Conservation (phyloP, 768 basidiomycete genomes). For the Tricholoma saponaceum region DNA sequence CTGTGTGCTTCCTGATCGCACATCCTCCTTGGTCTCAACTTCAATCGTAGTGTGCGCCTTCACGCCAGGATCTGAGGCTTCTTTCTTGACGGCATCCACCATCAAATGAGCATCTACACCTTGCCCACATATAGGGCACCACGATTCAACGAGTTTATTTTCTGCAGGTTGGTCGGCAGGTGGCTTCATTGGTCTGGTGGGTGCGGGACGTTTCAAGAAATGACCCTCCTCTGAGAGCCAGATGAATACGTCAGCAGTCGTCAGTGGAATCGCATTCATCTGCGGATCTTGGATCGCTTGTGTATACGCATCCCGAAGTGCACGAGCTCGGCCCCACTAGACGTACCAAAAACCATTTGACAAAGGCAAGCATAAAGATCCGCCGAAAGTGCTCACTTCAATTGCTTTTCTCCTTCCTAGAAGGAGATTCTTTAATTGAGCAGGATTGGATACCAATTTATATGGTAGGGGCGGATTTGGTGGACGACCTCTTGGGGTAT, state of each 20-base stretch:
- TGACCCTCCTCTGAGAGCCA: conserved; percentile 43
- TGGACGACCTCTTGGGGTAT: conserved; percentile 20
- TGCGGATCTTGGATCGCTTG: conserved; percentile 12
- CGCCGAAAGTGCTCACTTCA: conserved; percentile 29
- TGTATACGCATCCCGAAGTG: conserved; percentile 39
- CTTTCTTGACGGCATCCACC: conserved; percentile 16
- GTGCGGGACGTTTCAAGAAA: conserved; percentile 23
- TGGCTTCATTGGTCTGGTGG: conserved; percentile 1
- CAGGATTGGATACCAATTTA: conserved; percentile 27
- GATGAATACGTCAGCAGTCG: conserved; percentile 39
- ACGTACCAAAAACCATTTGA: neutral
- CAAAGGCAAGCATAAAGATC: neutral
- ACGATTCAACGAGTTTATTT: conserved; percentile 9
- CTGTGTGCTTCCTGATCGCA: neutral
- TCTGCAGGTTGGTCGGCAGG: conserved; percentile 1
- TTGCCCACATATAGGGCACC: conserved; percentile 34
- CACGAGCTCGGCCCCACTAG: conserved; percentile 46
- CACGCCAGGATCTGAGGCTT: conserved; percentile 1
- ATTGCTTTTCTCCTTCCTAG: conserved; percentile 49
- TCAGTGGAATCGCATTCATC: conserved; percentile 22
- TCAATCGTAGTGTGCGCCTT: neutral
- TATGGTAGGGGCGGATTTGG: conserved; percentile 33
- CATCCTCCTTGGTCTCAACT: neutral
- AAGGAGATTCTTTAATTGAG: conserved; percentile 33
- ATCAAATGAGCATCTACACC: conserved; percentile 16